Evolutionary conservation across 345 rosid species (phyloP), one percentile per base, ranked within the genome.

Genomic region (Nephelium lappaceum): DNA sequence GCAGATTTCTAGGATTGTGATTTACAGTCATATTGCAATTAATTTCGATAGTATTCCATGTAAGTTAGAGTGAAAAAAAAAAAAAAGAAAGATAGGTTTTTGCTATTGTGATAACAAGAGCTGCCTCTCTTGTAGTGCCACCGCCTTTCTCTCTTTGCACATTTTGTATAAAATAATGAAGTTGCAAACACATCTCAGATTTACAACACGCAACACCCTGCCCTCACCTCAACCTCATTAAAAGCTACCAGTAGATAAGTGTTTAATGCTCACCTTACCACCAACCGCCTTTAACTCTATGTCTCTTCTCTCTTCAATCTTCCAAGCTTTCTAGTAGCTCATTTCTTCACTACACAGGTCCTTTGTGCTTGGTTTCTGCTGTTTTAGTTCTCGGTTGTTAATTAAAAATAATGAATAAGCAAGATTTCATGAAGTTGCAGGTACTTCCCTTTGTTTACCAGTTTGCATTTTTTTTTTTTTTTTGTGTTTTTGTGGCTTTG

Each of bases 391-490:
- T 41, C 5, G n/a, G 4, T 36, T 11, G 27, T 19, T 39, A 10
- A 31, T 31, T 45, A 7, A 15, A n/a, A 58, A 71, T 2, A 24
- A 73, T 75, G 78, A 64, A 65, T 11, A 75, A 75, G 63, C 78
- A 75, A 75, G 78, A 75, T 75, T 31, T 75, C 62, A 75, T 65
- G 78, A 75, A 75, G 70, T 31, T 64, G 27, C 78, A 75, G 78
- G 78, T 75, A 49, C 31, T 39, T 24, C 19, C 74, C 62, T 19
- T 11, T 2, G 4, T 62, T 23, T 42, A 16, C 25, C 7, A 1
- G 19, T 61, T 15, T 61, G 4, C 14, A 0, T 49, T 0, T 49
- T 2, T 61, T 14, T 62, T 8, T 42, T 31, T 3, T 31, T 31
- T 27, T 31, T 31, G 36, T 5, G n/a, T 61, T 6, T 72, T 3